These are phyloP conservation scores for Pichia cactophila DNA, from an alignment of 1,139 yeast genomes.

Conservation along the genomic window DNA sequence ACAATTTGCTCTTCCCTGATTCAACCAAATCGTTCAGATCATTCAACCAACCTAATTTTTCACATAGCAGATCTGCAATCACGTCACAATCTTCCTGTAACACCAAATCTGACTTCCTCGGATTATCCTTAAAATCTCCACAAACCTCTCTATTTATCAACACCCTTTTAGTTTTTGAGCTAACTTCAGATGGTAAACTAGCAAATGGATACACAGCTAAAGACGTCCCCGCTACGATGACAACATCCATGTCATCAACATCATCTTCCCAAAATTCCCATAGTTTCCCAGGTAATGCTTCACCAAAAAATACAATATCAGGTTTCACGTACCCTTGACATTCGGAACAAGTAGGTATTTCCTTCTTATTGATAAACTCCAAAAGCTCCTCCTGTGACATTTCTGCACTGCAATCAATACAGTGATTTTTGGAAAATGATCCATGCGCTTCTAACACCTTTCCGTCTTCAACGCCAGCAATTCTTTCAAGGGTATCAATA, in stretches of 20 bases:
- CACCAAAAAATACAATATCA: constrained; percentile 90
- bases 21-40: constrained; percentile 27
- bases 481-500: constrained; percentile 82
- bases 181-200: constrained; percentile 61
- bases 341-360: constrained; percentile 31
- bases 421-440: constrained; percentile 77
- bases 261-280: constrained; percentile 68
- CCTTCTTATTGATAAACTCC: constrained; percentile 25
- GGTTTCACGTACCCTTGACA: constrained; percentile 84
- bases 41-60: constrained; percentile 55
- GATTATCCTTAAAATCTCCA: constrained; percentile 54
- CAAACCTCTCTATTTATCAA: constrained; percentile 70
- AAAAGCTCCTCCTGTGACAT: constrained; percentile 48
- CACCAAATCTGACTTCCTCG: constrained; percentile 53
- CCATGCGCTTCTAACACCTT: constrained; percentile 89
- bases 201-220: constrained; percentile 89
- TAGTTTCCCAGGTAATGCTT: constrained; percentile 62
- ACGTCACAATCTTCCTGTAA: constrained; percentile 57
- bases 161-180: constrained; percentile 43
- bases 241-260: constrained; percentile 51
- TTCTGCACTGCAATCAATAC: constrained; percentile 61
- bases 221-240: constrained; percentile 89
- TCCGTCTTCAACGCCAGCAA: constrained; percentile 66
- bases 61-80: constrained; percentile 46
- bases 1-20: constrained; percentile 15